phyloP scores from a whole-genome alignment of 306 rosid genomes.

The Malus sylvestris region DNA sequence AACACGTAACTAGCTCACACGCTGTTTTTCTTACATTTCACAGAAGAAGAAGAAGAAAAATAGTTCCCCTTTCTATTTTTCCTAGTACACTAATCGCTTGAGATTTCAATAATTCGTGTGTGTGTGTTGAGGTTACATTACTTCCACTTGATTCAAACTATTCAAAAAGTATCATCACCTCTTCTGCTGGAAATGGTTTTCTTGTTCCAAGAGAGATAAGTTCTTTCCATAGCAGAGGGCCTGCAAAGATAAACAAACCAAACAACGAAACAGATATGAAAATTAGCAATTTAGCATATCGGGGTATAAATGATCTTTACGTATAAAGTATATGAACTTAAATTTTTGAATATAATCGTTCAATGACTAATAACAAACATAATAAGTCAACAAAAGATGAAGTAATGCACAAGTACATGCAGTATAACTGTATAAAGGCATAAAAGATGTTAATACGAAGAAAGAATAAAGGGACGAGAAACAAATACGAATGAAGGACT shows the following conservation, averaged over 20 bases:
- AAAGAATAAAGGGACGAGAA: not conserved
- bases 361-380: too few species aligned
- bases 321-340: too few species aligned
- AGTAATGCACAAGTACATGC: too few species aligned
- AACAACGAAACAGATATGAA: not conserved
- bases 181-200: slow-evolving; percentile 34
- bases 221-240: slow-evolving; percentile 32
- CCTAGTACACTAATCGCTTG: not conserved
- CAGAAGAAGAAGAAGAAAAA: not conserved
- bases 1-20: not conserved
- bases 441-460: not conserved
- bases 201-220: slow-evolving; percentile 45
- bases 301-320: too few species aligned
- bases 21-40: not conserved
- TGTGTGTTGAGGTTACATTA: not conserved
- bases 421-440: not conserved
- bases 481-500: not conserved
- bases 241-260: slow-evolving; percentile 25
- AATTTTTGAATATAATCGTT: too few species aligned
- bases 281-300: not conserved
- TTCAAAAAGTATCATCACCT: not conserved
- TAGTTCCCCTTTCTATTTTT: not conserved
- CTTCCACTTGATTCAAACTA: not conserved
- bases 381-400: too few species aligned
- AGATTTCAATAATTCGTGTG: not conserved